These are phyloP conservation scores for Boletus reticuloceps DNA, from an alignment of 768 basidiomycete genomes.

Conservation along the genomic window DNA sequence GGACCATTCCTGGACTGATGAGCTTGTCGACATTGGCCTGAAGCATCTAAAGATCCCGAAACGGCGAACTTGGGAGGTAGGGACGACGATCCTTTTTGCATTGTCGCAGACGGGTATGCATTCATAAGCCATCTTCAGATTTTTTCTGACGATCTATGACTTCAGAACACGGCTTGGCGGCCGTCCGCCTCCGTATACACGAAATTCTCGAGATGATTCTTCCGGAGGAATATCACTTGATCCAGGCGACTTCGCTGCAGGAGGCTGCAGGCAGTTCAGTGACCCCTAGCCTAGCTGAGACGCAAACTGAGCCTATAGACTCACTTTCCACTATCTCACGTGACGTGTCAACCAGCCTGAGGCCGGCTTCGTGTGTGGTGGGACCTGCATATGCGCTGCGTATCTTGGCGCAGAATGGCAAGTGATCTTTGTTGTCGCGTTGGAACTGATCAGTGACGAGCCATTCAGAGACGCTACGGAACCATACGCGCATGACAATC, in stretches of 20 bases:
- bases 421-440: background rate
- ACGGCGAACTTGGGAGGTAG: conserved; percentile 24
- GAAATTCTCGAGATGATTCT: background rate
- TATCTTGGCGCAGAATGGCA: conserved; percentile 10
- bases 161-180: background rate
- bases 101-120: conserved; percentile 18
- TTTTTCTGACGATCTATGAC: background rate
- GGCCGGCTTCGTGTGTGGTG: conserved; percentile 15
- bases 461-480: conserved; percentile 10
- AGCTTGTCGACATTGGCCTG: conserved; percentile 15
- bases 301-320: too few relatives aligned
- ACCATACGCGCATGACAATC: background rate
- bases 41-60: background rate
- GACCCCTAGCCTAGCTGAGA: too few relatives aligned
- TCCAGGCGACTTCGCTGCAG: too few relatives aligned
- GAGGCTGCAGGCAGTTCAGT: too few relatives aligned
- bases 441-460: background rate
- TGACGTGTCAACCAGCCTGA: background rate
- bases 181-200: background rate
- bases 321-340: too few relatives aligned
- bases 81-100: conserved; percentile 20
- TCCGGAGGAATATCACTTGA: background rate
- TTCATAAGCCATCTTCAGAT: background rate
- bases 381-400: conserved; percentile 20
- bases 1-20: conserved; percentile 3